Evolutionary conservation across 208 protist species (phyloP).

Genomic region (Angomonas deanei): DNA sequence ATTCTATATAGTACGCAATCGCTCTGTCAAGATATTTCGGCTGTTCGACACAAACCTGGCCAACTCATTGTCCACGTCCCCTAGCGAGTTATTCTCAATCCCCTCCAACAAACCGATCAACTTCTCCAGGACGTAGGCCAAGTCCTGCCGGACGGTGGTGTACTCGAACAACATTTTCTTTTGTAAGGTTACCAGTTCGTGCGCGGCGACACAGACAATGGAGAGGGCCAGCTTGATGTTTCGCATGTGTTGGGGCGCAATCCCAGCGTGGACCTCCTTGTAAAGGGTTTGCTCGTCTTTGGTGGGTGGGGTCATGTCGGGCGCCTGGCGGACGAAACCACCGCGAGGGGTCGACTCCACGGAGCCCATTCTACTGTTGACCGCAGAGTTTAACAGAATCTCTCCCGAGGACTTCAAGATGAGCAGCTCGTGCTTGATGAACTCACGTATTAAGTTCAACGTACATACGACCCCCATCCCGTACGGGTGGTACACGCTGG

Average conservation of each 20-base stretch:
- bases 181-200: background rate
- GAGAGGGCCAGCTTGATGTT: conserved; percentile 10
- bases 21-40: too few species aligned
- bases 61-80: background rate
- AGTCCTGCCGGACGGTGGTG: background rate
- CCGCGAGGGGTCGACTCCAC: background rate
- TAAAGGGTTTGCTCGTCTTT: background rate
- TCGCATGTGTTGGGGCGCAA: background rate
- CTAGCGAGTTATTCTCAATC: too few species aligned
- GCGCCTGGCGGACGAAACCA: background rate
- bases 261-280: background rate
- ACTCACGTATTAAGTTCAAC: background rate
- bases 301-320: background rate
- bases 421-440: background rate
- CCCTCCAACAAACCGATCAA: background rate
- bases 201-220: background rate
- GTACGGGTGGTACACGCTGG: background rate
- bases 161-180: background rate
- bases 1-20: too few species aligned
- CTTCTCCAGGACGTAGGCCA: background rate
- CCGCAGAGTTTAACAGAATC: background rate
- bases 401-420: background rate
- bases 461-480: background rate
- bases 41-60: background rate
- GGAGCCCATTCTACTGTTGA: background rate